Base-by-base conservation (phyloP, 495 filamentous ascomycete species). In the Podospora tetraspora region DNA sequence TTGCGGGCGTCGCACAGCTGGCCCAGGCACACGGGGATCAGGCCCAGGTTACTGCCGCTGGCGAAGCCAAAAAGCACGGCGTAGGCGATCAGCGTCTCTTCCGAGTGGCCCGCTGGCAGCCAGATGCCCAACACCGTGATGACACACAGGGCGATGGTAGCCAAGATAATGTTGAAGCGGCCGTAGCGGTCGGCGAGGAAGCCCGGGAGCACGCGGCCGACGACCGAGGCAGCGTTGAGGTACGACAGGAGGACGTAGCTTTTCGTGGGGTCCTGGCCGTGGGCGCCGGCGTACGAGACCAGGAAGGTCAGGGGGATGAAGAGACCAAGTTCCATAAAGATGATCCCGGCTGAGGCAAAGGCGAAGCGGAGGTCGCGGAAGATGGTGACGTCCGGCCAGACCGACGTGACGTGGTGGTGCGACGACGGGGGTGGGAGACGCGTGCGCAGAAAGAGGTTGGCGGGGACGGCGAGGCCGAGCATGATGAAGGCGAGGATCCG, bases 1-100 rank as follows among this genome's bases (percentile, higher is more conserved):
- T 94, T 82, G 65, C 93, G 86, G 5, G 93, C 92, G 64, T 90
- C 89, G 79, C 93, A 97, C 30, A 97, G 84, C 81, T 97, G 92
- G 6, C 93, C 93, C 12, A 98, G 86, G 72, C 93, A 97, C 3
- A 97, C 93, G 0, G 94, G 94, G 3, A 91, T 91, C 61, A 98
- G 77, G 25, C 88, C 89, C 66, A 98, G 90, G 69, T 95, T 95
- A 66, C 88, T 90, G 5, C 94, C 94, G 43, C 88, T 92, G 16
- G 88, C 88, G 73, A 97, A 94, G 3, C 94, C 94, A 78, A 97
- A 97, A 0, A 92, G 73, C 0, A 94, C 77, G 0, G 90, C 79
- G 73, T 92, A 98, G 11, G 89, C 85, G 65, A 93, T 82, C 57
- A 93, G 81, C 66, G 91, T 76, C 0, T 87, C 79, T 29, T 86